phyloP scores from a whole-genome alignment of 2,329 filamentous ascomycete species.

The Ophiocordyceps australis region DNA sequence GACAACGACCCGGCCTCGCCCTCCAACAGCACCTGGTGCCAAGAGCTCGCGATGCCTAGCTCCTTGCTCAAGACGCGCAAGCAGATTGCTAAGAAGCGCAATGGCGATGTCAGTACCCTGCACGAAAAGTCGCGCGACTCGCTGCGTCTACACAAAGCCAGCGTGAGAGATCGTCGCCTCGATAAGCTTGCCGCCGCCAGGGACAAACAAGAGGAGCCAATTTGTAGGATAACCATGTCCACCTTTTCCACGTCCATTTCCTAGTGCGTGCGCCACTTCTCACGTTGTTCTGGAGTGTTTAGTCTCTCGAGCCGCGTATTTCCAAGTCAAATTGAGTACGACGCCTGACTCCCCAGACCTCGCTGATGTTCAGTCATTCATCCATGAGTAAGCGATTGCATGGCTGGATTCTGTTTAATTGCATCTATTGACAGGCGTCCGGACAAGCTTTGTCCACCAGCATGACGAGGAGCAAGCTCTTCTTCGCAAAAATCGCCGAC shows the following conservation, averaged over 20 bases:
- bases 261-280: too few relatives aligned
- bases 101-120: slow-evolving; percentile 51
- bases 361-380: slow-evolving; percentile 39
- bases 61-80: slow-evolving; percentile 72
- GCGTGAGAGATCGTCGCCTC: slow-evolving; percentile 66
- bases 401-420: neutral
- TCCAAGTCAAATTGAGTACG: slow-evolving; percentile 45
- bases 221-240: too few relatives aligned
- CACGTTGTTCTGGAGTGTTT: too few relatives aligned
- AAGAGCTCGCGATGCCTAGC: slow-evolving; percentile 72
- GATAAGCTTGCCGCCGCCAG: slow-evolving; percentile 51
- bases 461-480: slow-evolving; percentile 52
- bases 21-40: too few relatives aligned
- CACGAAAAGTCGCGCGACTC: slow-evolving; percentile 85
- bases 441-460: slow-evolving; percentile 41
- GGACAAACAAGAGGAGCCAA: slow-evolving; percentile 55
- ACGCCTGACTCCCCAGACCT: slow-evolving; percentile 26
- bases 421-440: slow-evolving; percentile 8
- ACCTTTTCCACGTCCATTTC: too few relatives aligned
- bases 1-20: too few relatives aligned
- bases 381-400: slow-evolving; percentile 32
- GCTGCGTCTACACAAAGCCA: slow-evolving; percentile 60
- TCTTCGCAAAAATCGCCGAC: slow-evolving; percentile 50
- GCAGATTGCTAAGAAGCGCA: slow-evolving; percentile 75
- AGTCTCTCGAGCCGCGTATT: slow-evolving; percentile 33